Base-by-base conservation (phyloP, 306 rosid genomes). In the Pyrus communis region DNA sequence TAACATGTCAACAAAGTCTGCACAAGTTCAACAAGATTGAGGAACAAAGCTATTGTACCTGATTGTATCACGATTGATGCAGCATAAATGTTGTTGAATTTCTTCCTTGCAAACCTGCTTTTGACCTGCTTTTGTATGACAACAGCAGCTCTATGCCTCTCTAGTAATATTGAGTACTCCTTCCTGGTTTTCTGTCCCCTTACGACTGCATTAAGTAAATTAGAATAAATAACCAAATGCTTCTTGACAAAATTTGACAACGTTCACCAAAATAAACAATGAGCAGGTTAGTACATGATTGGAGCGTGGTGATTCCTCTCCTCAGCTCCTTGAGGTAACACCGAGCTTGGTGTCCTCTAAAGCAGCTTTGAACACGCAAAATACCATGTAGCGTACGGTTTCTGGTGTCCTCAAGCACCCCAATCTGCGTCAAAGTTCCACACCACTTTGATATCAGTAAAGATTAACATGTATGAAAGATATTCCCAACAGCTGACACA, bases 371-470 rank as follows among this genome's bases (percentile, higher is more conserved):
- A 78, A 95, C 96, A 33, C 93, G 90, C 75, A 95, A 84, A 82
- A 92, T 82, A 45, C 99, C 97, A 84, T 89, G 97, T 64, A 92
- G 92, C 28, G 99, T 92, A 71, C 97, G 97, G 63, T 91, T 95
- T 87, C 99, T 87, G 65, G 98, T 92, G 86, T 95, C 99, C 82
- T 95, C 99, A 52, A 95, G 98, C 75, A 90, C 89, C 78, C 99
- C 99, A 82, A 92, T 89, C 99, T 95, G 87, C 87, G 89, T 66
- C 73, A 58, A 23, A 54, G 66, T 18, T 42, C 40, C 57, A 40
- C 64, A 63, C 43, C 62, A 5, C 12, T 4, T 62, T 23, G 30
- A 25, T 14, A 31, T 21, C 52, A 10, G 75, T 25, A 77, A 67
- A 5, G 21, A 18, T 25, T 15, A 23, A 68, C 42, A 23, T 9